Conservation (phyloP, 1,139 yeast genomes). For the Yamadazyma sp. region DNA sequence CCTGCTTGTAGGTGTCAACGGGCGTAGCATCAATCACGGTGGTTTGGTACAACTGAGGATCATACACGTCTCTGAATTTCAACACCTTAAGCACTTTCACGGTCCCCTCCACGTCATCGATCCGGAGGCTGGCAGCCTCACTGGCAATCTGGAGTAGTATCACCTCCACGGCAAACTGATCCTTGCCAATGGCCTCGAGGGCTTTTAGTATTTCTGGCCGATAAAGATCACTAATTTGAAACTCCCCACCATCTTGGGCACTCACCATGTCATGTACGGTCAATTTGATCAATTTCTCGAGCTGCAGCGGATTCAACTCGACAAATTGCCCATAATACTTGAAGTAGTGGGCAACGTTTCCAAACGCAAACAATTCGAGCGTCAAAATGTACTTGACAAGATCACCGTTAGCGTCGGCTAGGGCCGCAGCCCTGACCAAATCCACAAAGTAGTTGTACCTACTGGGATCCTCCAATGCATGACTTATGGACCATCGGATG, state of each 20-base stretch:
- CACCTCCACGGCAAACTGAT: slow-evolving; percentile 5
- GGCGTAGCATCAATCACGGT: slow-evolving; percentile 19
- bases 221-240: slow-evolving; percentile 18
- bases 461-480: slow-evolving; percentile 2
- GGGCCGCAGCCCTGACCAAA: slow-evolving; percentile 1
- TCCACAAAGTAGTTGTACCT: slow-evolving; percentile 9
- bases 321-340: slow-evolving; percentile 19
- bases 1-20: slow-evolving; percentile 7
- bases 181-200: not conserved
- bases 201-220: slow-evolving; percentile 20
- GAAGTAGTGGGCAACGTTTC: slow-evolving; percentile 28
- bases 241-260: slow-evolving; percentile 18
- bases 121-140: slow-evolving; percentile 23
- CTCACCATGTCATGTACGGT: slow-evolving; percentile 20
- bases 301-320: slow-evolving; percentile 13
- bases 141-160: slow-evolving; percentile 19
- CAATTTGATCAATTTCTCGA: slow-evolving; percentile 28
- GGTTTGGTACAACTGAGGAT: slow-evolving; percentile 20
- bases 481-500: not conserved
- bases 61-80: slow-evolving; percentile 32
- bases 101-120: slow-evolving; percentile 26
- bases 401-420: not conserved
- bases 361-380: slow-evolving; percentile 41
- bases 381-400: slow-evolving; percentile 9
- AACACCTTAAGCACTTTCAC: slow-evolving; percentile 21